phyloP scores from a whole-genome alignment of 208 protist genomes.

The Acanthamoeba castellanii region DNA sequence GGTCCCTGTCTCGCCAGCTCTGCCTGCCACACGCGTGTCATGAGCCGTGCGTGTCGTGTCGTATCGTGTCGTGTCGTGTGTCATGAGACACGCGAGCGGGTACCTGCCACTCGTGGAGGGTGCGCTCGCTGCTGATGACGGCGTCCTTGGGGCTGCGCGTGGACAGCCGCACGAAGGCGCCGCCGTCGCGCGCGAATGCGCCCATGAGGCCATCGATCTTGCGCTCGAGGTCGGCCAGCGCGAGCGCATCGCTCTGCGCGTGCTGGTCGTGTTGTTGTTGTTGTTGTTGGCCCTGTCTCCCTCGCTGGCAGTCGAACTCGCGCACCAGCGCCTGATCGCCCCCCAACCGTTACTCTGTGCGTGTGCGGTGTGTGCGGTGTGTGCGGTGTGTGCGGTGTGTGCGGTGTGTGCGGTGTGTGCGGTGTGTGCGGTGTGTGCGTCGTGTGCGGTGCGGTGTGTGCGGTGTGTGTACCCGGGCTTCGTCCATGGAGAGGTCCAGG shows the following conservation, averaged over 20 bases:
- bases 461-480: background rate
- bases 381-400: background rate
- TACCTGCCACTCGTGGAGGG: background rate
- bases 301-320: background rate
- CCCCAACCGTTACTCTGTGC: background rate
- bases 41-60: background rate
- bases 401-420: background rate
- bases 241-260: background rate
- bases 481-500: background rate
- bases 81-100: too few species aligned
- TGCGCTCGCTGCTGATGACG: background rate
- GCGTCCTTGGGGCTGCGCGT: constrained; percentile 6
- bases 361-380: background rate
- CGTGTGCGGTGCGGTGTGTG: too few species aligned
- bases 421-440: background rate
- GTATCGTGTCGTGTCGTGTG: too few species aligned
- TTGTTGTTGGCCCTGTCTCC: background rate
- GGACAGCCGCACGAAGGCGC: background rate
- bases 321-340: background rate
- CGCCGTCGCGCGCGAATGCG: background rate
- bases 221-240: background rate
- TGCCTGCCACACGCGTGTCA: background rate
- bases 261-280: background rate
- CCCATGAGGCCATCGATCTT: background rate
- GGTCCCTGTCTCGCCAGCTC: background rate